phyloP scores from a whole-genome alignment of 805 yeast genomes.

The Kodamaea hsintzibuensis region DNA sequence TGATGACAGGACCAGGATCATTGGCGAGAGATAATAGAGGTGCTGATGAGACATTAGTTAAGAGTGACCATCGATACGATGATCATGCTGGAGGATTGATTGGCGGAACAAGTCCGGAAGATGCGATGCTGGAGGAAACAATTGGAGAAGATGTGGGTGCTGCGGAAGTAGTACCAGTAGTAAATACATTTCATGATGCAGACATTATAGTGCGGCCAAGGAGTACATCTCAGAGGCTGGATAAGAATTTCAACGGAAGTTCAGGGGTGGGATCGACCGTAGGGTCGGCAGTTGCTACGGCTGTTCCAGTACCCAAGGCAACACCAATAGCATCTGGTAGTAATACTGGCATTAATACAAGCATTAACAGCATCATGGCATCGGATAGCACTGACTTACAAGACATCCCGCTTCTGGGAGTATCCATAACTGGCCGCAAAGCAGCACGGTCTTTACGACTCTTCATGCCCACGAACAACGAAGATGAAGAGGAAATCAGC shows the following conservation, averaged over 20 bases:
- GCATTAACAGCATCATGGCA: neutral
- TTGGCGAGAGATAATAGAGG: neutral
- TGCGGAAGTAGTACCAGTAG: neutral
- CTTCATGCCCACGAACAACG: constrained; percentile 39
- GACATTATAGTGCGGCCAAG: neutral
- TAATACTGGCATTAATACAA: neutral
- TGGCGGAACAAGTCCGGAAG: neutral
- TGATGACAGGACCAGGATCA: neutral
- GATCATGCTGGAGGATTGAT: neutral
- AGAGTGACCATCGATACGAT: neutral
- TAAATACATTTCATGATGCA: neutral
- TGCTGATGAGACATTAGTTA: neutral
- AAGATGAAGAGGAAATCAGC: constrained; percentile 12
- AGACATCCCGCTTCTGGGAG: constrained; percentile 7
- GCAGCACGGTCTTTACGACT: constrained; percentile 59
- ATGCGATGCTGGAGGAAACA: neutral
- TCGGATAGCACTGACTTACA: constrained; percentile 1
- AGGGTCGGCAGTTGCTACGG: neutral
- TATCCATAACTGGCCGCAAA: constrained; percentile 49
- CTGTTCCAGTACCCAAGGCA: neutral
- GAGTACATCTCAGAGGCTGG: neutral
- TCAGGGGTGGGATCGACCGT: neutral
- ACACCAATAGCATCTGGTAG: neutral
- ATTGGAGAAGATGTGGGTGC: neutral
- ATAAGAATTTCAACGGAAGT: neutral